Base-by-base conservation (phyloP, 768 basidiomycete species). In the Psilocybe azurescens region DNA sequence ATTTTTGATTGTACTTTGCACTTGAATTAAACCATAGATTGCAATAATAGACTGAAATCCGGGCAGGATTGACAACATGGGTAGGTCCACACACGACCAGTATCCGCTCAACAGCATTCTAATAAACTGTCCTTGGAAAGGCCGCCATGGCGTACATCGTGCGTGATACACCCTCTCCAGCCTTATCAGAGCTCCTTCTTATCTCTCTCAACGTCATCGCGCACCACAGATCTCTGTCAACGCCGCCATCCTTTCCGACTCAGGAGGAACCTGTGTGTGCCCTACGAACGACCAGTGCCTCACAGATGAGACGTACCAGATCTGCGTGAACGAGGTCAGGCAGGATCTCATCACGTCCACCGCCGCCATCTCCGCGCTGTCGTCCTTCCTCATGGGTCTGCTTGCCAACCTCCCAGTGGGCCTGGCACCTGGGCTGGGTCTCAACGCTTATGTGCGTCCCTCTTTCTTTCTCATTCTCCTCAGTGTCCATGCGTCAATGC, bases 341-440 rank as follows among this genome's bases (percentile, higher is more conserved):
- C 83, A 85, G 56, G 93, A 95, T 72, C 84, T 95, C 61, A 93
- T 95, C 69, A 93, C 90, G 5, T 83, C 89, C 11, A 94, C 93
- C 0, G 91, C 93, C 9, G 89, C 90, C 58, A 83, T 93, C 61
- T 81, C 90, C 3, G 86, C 90, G 0, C 82, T 95, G 6, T 75
- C 91, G 9, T 90, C 89, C 16, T 85, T 89, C 72, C 83, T 94
- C 61, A 93, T 95, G 92, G 94, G 94, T 50, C 75, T 89, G 13
- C 73, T 94, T 24, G 94, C 91, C 41, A 95, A 95, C 71, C 78
- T 95, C n/a, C 94, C 94, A 1, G 85, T 95, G n/a, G 92, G 89
- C 32, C 84, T 95, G 75, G 93, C 93, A 2, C 93, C 93, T 20
- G 94, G 94, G 61, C 81, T 95, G 62, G 93, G 93, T 57, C 76